Conservation (phyloP, 192 early-diverging fungal species). For the Backusella luteola region DNA sequence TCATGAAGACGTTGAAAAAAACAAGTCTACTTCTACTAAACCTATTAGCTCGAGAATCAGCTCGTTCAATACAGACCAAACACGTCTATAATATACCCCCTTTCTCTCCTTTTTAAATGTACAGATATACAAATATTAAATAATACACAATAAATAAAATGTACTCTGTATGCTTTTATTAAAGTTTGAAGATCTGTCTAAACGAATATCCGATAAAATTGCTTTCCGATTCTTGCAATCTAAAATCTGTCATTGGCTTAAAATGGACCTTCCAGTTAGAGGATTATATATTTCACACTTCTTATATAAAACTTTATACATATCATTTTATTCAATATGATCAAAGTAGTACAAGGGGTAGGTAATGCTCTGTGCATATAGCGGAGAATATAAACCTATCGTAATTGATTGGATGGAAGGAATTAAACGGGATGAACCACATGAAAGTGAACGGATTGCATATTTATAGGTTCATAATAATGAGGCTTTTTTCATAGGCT, state of each 20-base stretch:
- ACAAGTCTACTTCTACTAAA: background rate
- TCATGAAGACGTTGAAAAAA: background rate
- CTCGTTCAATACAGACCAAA: background rate
- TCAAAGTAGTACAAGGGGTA: background rate
- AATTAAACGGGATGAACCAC: background rate
- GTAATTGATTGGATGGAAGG: background rate
- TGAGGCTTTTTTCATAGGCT: background rate
- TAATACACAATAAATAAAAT: background rate
- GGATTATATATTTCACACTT: too few species aligned
- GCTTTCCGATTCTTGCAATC: background rate
- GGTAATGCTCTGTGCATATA: background rate
- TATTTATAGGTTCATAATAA: background rate
- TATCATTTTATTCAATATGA: background rate
- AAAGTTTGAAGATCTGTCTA: background rate
- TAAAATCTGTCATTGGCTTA: too few species aligned
- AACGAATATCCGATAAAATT: background rate
- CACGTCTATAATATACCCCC: background rate
- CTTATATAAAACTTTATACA: background rate
- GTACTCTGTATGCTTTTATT: background rate
- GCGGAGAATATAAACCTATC: background rate
- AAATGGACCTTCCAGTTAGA: too few species aligned
- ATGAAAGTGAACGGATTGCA: background rate
- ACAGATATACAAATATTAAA: background rate
- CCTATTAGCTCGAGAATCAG: background rate
- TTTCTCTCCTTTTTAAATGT: background rate